These are phyloP conservation scores for Beauveria rudraprayagi DNA, from an alignment of 2,329 filamentous ascomycete species.

Conservation along the genomic window DNA sequence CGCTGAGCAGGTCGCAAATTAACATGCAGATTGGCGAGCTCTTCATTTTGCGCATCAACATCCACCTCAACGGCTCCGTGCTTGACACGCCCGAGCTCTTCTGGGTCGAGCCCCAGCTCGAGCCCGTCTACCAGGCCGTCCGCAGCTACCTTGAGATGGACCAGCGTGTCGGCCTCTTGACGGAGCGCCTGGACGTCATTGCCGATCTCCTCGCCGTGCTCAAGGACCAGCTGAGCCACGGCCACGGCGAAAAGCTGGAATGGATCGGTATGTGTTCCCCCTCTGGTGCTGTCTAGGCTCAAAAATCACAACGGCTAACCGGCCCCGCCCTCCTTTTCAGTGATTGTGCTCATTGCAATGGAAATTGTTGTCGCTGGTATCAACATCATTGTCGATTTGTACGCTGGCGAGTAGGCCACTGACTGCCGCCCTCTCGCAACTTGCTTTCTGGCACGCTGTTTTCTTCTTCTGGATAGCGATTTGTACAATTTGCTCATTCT, in stretches of 20 bases:
- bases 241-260: constrained; percentile 81
- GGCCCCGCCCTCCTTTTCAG: constrained; percentile 33
- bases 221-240: constrained; percentile 91
- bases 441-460: not conserved
- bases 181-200: constrained; percentile 84
- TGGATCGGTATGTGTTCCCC: constrained; percentile 66
- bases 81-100: constrained; percentile 96
- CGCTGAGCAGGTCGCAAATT: constrained; percentile 79
- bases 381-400: constrained; percentile 92
- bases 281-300: not conserved
- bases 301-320: constrained; percentile 12
- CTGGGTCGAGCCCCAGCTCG: constrained; percentile 95
- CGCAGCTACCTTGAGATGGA: constrained; percentile 97
- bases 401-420: constrained; percentile 37
- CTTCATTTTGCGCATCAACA: constrained; percentile 95
- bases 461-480: constrained; percentile 7
- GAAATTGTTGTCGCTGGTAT: constrained; percentile 89
- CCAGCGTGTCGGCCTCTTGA: constrained; percentile 81
- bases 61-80: constrained; percentile 93
- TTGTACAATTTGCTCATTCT: not conserved
- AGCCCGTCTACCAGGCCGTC: constrained; percentile 93
- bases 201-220: constrained; percentile 84
- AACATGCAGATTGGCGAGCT: constrained; percentile 99
- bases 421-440: not conserved
- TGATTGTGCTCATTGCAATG: constrained; percentile 90